Evolutionary conservation across 2,329 filamentous ascomycete species (phyloP).

Genomic region (Clonostachys rhizophaga): DNA sequence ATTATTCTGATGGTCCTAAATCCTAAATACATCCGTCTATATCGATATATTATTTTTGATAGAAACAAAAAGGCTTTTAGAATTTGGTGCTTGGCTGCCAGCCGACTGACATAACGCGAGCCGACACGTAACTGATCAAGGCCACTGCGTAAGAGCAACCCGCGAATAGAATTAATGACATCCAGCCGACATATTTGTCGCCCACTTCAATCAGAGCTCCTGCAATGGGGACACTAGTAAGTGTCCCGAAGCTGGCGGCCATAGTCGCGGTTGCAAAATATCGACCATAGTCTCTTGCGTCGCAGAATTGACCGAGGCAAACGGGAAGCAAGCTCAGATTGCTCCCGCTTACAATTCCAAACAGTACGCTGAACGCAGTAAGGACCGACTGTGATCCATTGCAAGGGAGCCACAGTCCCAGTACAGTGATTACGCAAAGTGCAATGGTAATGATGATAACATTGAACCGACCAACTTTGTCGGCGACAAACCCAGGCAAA

Average conservation of each 20-base stretch:
- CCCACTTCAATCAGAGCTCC: constrained; percentile 21
- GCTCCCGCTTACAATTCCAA: constrained; percentile 68
- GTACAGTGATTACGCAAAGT: constrained; percentile 44
- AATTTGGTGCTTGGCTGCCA: constrained; percentile 15
- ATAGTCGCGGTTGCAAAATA: constrained; percentile 69
- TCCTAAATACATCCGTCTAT: too few relatives aligned
- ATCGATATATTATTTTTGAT: too few relatives aligned
- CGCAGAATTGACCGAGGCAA: constrained; percentile 66
- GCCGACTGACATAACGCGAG: constrained; percentile 27
- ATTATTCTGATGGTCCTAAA: too few relatives aligned
- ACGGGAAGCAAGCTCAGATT: constrained; percentile 69
- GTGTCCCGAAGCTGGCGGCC: constrained; percentile 54
- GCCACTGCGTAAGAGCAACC: constrained; percentile 25
- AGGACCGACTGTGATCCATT: neutral
- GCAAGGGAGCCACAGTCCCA: constrained; percentile 46
- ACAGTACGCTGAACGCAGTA: constrained; percentile 53
- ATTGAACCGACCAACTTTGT: constrained; percentile 67
- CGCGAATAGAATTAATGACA: constrained; percentile 28
- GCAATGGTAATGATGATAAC: constrained; percentile 57
- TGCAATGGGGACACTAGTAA: constrained; percentile 51
- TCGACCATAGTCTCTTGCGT: constrained; percentile 63
- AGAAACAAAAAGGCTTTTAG: neutral
- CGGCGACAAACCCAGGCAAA: constrained; percentile 57
- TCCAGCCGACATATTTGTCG: constrained; percentile 20
- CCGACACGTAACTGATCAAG: constrained; percentile 20